Evolutionary conservation across 768 basidiomycete genomes (phyloP), one percentile per base, ranked within the genome.

Genomic region (Crepidotus variabilis): DNA sequence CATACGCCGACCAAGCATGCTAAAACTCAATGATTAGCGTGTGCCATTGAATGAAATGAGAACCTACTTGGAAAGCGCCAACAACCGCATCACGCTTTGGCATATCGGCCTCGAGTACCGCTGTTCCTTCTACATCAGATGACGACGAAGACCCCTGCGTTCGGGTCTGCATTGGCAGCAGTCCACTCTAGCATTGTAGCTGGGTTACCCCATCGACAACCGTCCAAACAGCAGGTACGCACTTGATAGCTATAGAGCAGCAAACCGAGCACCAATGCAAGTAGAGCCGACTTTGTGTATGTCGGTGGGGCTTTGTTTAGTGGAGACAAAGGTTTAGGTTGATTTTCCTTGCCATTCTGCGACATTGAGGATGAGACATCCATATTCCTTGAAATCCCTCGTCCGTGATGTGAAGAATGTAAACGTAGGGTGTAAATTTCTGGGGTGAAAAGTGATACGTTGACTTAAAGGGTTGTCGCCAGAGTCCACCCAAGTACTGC

Each of bases 1-100:
- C 92, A 66, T 96, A 96, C 24, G 90, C 90, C 46, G 63, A 68
- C 92, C 93, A 96, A 28, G 93, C 91, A 71, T 94, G 83, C 92
- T 94, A 64, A 62, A 55, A 50, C 47, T 58, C 55, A 32, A 23
- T 16, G 24, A 32, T 43, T 20, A 43, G 6, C 23, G 49, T n/a
- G 1, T 35, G 5, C 32, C 47, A 21, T 5, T 20, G 1, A 10
- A 1, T 2, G 13, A 14, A 13, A 24, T 23, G 43, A 16, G 18
- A 21, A 69, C 80, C 60, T 63, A 92, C 92, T 73, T 83, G 83
- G 77, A 96, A 93, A 0, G 94, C 92, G 6, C 80, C 77, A 2
- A 90, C 84, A 6, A 95, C 73, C 0, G 87, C 90, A 53, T 86
- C 80, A 49, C 84, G 78, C 67, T 84, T 89, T n/a, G 46, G 56